Evolutionary conservation across 2,329 filamentous ascomycete genomes (phyloP), one percentile per base, ranked within the genome.

Genomic region (Alternaria sp.): DNA sequence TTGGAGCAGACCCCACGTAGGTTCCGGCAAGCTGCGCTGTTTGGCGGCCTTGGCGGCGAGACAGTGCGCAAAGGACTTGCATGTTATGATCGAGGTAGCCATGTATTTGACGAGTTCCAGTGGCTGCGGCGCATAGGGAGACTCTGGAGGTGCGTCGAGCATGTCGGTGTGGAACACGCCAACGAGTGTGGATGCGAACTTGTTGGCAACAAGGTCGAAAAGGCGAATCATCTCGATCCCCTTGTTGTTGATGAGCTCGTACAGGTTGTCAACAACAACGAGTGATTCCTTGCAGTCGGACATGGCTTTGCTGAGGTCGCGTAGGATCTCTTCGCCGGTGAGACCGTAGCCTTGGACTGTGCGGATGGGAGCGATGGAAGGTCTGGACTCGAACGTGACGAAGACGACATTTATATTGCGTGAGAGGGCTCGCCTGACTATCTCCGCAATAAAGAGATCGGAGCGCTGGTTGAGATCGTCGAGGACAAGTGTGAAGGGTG

Each of bases 401-500:
- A 92, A 90, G 20, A 96, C 85, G 46, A 93, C 83, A 72, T 90
- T 90, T 58, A 87, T 84, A 73, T 90, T 71, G 30, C 72, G 68
- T 16, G 70, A 74, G 18, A 74, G 30, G 5, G 91, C 92, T 70
- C 94, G 86, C 48, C 85, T 83, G 55, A 92, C 87, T 78, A 94
- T 92, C 78, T 97, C 93, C 18, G 83, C 81, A 2, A 94, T 66
- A 4, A 97, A 80, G 0, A 89, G 89, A 30, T 83, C 85, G 7
- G 89, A 92, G 27, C 89, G 88, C 80, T 97, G 93, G 80, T 97
- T 93, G 30, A 97, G 83, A 34, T 86, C 92, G 78, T 98, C 94
- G 58, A 97, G 84, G 3, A 97, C 80, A 27, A 98, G 83, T 0
- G 94, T 97, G 72, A 98, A 88, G 3, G 94, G 94, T 50, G 93